phyloP scores from a whole-genome alignment of 2,329 filamentous ascomycete genomes.

The Botrytis byssoidea region DNA sequence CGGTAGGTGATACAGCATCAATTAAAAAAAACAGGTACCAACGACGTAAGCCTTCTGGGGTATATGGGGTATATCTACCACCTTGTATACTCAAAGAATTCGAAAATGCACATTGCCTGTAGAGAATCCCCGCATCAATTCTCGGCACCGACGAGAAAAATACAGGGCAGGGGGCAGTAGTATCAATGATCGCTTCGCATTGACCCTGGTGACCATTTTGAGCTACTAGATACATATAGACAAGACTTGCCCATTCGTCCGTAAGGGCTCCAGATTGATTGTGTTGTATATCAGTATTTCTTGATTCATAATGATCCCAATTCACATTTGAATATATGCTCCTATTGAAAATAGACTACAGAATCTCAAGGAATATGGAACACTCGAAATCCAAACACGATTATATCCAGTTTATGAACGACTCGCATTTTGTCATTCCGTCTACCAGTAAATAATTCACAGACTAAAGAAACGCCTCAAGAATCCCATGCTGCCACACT shows the following conservation, averaged over 20 bases:
- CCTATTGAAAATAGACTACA: not conserved
- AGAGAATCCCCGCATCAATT: not conserved
- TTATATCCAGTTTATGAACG: not conserved
- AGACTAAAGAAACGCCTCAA: not conserved
- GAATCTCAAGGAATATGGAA: not conserved
- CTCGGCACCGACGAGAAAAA: not conserved
- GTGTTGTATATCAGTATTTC: not conserved
- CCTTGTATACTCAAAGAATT: not conserved
- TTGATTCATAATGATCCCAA: not conserved
- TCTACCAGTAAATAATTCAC: not conserved
- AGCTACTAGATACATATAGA: not conserved
- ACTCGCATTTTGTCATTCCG: not conserved
- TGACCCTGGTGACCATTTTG: not conserved
- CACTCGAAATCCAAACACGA: not conserved
- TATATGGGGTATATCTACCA: not conserved
- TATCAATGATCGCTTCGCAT: not conserved
- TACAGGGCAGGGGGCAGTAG: not conserved
- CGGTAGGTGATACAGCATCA: not conserved
- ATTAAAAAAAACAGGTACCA: not conserved
- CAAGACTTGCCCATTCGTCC: not conserved
- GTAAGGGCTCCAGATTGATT: not conserved
- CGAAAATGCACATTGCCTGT: not conserved
- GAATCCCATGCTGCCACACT: not conserved
- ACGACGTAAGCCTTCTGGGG: not conserved
- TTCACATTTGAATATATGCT: not conserved